Evolutionary conservation across 148 eudicot species (phyloP), one percentile per base, ranked within the genome.

Genomic region (Vaccinium darrowii): DNA sequence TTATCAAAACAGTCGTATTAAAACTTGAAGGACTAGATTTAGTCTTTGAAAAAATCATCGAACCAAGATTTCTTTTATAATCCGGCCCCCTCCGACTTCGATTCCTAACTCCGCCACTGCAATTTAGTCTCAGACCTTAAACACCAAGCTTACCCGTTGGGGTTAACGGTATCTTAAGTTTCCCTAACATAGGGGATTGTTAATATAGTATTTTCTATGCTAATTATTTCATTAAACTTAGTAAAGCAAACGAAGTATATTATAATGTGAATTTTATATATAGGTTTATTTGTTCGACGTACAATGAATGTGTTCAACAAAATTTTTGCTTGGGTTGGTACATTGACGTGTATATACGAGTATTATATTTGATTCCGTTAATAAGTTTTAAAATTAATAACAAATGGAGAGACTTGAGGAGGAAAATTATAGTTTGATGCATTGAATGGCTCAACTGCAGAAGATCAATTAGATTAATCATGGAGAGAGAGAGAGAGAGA

Each of bases 191-290:
- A 6, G 49, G 30, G 10, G 14, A n/a, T 11, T 60, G 16, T 39
- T 62, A n/a, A 74, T 63, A 62, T 81, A 62, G 83, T 62, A 47
- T 12, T 81, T 81, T 62, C 83, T 7, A 63, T 81, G 56, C 74
- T 81, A 43, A 63, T 63, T 81, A 43, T 47, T 65, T 81, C 4
- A 13, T 14, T 81, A 81, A 62, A 30, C 65, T 65, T 21, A 39
- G 43, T 81, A 60, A 62, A 81, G 39, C 23, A 81, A 39, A 16
- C 51, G 12, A 81, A 25, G 16, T 23, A 8, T 43, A 60, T 6
- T 3, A 63, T 47, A 3, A 3, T 63, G 3, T 47, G 23, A 23
- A 8, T 81, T 65, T 49, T 49, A 3, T 81, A 65, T 27, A 10
- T 27, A 10, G 84, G 58, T 63, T 81, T 49, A 21, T 81, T 75